These are phyloP conservation scores for Colletotrichum sp. DNA, from an alignment of 2,329 filamentous ascomycete genomes.

Conservation along the genomic window DNA sequence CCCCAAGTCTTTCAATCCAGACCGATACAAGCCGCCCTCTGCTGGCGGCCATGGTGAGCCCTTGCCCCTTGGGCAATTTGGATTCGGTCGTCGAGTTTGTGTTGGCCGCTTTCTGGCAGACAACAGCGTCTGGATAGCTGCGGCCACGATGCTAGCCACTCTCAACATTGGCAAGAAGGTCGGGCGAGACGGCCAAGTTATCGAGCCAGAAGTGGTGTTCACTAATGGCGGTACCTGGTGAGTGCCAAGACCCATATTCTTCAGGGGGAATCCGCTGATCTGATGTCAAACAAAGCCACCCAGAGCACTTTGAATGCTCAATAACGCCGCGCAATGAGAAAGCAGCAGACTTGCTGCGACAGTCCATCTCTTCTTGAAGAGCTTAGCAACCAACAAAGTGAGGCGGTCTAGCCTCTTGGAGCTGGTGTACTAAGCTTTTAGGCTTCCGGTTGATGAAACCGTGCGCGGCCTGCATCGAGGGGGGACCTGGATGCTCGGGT, in stretches of 20 bases:
- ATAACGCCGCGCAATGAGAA: constrained; percentile 12
- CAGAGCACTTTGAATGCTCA: constrained; percentile 35
- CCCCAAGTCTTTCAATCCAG: constrained; percentile 50
- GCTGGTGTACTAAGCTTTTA: constrained; percentile 7
- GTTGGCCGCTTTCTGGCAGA: constrained; percentile 37
- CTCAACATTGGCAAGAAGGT: constrained; percentile 32
- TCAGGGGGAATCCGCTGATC: background rate
- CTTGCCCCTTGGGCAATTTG: constrained; percentile 44
- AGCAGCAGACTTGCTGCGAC: constrained; percentile 3
- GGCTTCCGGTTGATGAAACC: constrained; percentile 11
- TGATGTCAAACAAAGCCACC: constrained; percentile 29
- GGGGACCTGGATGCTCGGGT: background rate
- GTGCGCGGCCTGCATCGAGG: constrained; percentile 1
- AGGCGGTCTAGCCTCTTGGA: background rate
- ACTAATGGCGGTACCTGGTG: constrained; percentile 20
- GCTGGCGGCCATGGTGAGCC: constrained; percentile 42
- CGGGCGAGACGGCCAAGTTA: constrained; percentile 35
- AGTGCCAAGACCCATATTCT: background rate
- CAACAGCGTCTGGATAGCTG: constrained; percentile 40
- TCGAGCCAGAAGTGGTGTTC: constrained; percentile 17
- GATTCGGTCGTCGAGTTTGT: constrained; percentile 37
- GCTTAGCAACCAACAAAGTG: background rate
- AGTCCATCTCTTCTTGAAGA: background rate
- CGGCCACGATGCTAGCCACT: constrained; percentile 36
- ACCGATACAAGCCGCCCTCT: constrained; percentile 41